Evolutionary conservation across 371 early-diverging fungal genomes (phyloP), one percentile per base, ranked within the genome.

Genomic region (Actinomucor elegans): DNA sequence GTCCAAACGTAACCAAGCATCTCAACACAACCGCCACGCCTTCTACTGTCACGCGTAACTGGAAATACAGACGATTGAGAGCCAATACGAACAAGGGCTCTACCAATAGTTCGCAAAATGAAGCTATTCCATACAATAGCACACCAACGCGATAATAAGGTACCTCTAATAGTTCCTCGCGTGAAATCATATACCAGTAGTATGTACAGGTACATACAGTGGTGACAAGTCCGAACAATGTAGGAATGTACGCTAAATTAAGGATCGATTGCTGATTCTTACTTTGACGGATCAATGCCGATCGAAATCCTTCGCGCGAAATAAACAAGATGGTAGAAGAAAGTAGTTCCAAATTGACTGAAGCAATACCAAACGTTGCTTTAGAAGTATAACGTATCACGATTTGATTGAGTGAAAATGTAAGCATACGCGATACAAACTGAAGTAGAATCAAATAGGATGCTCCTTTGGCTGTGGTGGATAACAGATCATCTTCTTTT

Each of bases 241-340:
- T 77, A 2, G 94, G 89, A 12, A 93, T 66, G 51, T 86, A 88
- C 7, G 93, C 80, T 29, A 91, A 71, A 59, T 94, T 94, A 42
- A 92, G 79, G 1, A 90, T 61, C 42, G 73, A 73, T 65, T 91
- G 91, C 11, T 77, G 75, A 40, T 53, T 54, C 45, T 41, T 61
- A 21, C 51, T 57, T n/a, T 67, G 48, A 31, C 83, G 71, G 35
- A 94, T 62, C 21, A 93, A 64, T 0, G 93, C 95, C 71, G 88
- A 88, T 20, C 98, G 83, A 41, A 95, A 83, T 18, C 88, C 88
- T 66, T 98, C 98, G 10, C 98, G 79, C 0, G 94, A 93, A 20
- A 98, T 79, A 67, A 97, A 96, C 37, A 97, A 72, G 35, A 96
- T 87, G 0, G 96, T 89, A 14, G 87, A 85, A 11, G 91, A 68